Conservation (phyloP, 305 asterid species). For the Fraxinus ornus region DNA sequence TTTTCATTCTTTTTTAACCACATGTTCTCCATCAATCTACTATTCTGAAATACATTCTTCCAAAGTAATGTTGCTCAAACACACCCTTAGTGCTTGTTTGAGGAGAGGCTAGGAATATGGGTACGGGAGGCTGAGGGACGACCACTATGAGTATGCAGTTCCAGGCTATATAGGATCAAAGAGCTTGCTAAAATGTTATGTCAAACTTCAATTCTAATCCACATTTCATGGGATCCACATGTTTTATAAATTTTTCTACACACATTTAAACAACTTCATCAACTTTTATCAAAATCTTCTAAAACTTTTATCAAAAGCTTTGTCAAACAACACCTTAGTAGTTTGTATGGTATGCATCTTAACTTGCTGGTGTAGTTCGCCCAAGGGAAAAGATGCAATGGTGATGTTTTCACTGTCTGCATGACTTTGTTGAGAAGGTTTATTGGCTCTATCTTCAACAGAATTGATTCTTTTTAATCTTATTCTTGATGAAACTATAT, state of each 20-base stretch:
- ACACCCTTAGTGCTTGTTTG: not conserved
- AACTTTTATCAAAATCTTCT: not conserved
- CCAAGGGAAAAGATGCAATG: not conserved
- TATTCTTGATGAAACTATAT: not conserved
- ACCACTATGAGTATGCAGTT: not conserved
- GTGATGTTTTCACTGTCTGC: not conserved
- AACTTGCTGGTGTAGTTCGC: not conserved
- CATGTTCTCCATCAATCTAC: too few species aligned
- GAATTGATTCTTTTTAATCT: not conserved
- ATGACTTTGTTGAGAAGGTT: not conserved
- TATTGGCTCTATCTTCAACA: not conserved
- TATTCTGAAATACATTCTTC: too few species aligned
- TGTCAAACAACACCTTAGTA: not conserved
- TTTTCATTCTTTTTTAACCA: too few species aligned
- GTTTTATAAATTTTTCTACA: not conserved
- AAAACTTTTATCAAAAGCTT: not conserved
- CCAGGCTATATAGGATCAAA: not conserved
- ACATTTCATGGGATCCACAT: not conserved
- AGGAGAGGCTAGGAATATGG: not conserved
- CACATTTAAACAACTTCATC: not conserved
- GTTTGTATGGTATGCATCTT: not conserved
- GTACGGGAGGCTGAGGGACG: not conserved
- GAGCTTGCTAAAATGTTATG: not conserved
- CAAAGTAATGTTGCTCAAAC: too few species aligned
- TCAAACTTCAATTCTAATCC: not conserved